Base-by-base conservation (phyloP, 768 basidiomycete genomes). In the Lenzites betulinus region DNA sequence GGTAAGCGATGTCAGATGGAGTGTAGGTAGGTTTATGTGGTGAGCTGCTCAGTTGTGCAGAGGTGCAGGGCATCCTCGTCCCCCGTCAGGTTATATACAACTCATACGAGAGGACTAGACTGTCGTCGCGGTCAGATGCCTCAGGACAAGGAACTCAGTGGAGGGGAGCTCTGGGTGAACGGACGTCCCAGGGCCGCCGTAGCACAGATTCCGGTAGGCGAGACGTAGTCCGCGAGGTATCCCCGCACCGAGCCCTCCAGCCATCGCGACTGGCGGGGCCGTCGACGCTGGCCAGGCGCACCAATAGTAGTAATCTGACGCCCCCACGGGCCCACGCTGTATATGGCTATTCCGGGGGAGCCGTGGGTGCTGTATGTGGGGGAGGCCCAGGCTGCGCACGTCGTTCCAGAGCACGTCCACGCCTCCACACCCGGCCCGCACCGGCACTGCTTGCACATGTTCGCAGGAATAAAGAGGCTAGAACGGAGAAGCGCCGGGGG, bases 241-340 rank as follows among this genome's bases (percentile, higher is more conserved):
- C 28, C 43, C 60, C 60, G 60, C 44, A 43, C n/a, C 15, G 13
- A 41, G 41, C 11, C 51, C 53, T 50, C 53, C 13, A 33, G 59
- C 49, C 47, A 25, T 26, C 36, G n/a, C 46, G 36, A 60, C 49
- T 9, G 39, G 38, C 30, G 42, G 43, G 44, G 36, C 25, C 35
- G 26, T 35, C 20, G 57, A 13, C 25, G 48, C 39, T n/a, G 20
- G 30, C 58, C 33, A 59, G 58, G 44, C 43, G 43, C 22, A 25
- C 3, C 30, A 43, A 3, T 43, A 43, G 8, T 43, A 22, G n/a
- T 43, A 15, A 16, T 41, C 39, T 5, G 15, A 20, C 39, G 4
- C n/a, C 9, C n/a, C 42, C 30, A n/a, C n/a, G n/a, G n/a, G n/a
- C n/a, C 30, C 30, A 33, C 30, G 30, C 11, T 5, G 30, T 5